Evolutionary conservation across 139 green algal genomes (phyloP).

Genomic region (Edaphochlamys debaryana): DNA sequence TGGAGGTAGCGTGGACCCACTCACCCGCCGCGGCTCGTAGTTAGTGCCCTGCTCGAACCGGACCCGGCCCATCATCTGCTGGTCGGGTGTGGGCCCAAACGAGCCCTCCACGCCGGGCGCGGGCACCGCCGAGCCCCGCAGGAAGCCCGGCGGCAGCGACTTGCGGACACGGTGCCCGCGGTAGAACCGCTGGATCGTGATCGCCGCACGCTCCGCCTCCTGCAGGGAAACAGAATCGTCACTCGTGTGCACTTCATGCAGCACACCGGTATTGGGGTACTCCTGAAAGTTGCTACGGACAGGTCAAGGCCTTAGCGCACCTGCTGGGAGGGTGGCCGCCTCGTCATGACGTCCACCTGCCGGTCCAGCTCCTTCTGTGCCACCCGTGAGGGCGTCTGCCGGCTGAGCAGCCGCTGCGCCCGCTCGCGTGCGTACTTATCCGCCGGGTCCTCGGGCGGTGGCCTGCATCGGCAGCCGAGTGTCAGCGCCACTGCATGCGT

Average conservation of each 20-base stretch:
- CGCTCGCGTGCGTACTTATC: conserved; percentile 13
- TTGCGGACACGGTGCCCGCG: conserved; percentile 37
- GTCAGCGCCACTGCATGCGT: neutral
- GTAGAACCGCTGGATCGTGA: conserved; percentile 50
- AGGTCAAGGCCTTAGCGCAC: neutral
- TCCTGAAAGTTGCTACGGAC: too few species aligned
- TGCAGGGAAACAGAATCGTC: neutral
- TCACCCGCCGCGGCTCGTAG: conserved; percentile 21
- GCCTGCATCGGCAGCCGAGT: neutral
- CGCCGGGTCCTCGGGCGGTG: neutral
- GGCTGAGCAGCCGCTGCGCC: conserved; percentile 15
- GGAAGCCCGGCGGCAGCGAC: neutral
- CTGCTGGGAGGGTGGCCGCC: neutral
- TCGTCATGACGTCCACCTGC: conserved; percentile 16
- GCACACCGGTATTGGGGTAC: too few species aligned
- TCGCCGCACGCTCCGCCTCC: conserved; percentile 40
- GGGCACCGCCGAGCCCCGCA: too few species aligned
- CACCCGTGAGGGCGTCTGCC: conserved; percentile 28
- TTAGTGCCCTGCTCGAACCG: neutral
- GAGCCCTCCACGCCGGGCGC: too few species aligned
- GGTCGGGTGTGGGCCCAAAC: conserved; percentile 6
- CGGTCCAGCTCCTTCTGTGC: conserved; percentile 29
- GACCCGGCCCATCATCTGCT: conserved; percentile 30
- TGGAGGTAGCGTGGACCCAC: neutral
- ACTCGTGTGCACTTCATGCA: too few species aligned